Percentiles rank a stretch among this genome's conserved stretches.
Conservation (phyloP, 75 land plant genomes). For the Selaginella moellendorffii region DNA sequence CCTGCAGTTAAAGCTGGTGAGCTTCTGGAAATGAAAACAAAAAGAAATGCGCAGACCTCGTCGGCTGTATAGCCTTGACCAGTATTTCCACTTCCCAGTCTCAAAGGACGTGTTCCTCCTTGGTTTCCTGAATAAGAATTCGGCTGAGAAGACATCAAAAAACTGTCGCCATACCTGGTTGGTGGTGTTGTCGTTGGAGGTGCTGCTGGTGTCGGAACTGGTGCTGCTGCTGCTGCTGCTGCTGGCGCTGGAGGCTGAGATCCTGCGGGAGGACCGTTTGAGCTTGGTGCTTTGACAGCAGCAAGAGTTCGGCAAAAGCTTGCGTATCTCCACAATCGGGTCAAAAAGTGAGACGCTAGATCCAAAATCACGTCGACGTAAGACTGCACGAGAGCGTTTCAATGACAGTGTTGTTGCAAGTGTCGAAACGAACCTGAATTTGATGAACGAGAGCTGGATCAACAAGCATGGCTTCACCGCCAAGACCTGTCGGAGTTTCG, state of each 20-base stretch:
- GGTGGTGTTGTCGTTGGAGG: neutral
- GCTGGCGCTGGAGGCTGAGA: neutral
- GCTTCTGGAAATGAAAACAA: too few relatives aligned
- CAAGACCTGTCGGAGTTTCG: slow-evolving; percentile 66
- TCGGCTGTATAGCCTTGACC: slow-evolving; percentile 97
- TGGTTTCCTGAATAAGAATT: neutral
- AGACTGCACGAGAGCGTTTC: slow-evolving; percentile 36
- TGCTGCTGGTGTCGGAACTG: neutral
- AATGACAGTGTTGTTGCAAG: neutral
- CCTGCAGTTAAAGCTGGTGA: too few relatives aligned
- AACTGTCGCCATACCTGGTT: too few relatives aligned
- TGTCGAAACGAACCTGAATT: slow-evolving; percentile 47
- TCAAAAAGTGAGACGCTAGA: slow-evolving; percentile 95
- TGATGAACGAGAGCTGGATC: slow-evolving; percentile 64
- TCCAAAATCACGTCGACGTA: slow-evolving; percentile 93
- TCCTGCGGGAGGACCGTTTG: too few relatives aligned
- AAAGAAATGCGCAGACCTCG: too few relatives aligned
- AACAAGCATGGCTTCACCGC: slow-evolving; percentile 78
- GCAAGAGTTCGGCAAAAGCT: slow-evolving; percentile 95
- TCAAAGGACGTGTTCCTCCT: slow-evolving; percentile 22
- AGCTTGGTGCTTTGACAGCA: slow-evolving; percentile 66
- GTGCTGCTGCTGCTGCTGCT: neutral
- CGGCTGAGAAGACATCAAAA: too few relatives aligned
- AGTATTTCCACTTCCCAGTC: slow-evolving; percentile 83
- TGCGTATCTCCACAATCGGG: slow-evolving; percentile 90